A percentile compares a stretch with the other conserved stretches of the same genome.
These are phyloP conservation scores for Priceomyces carsonii DNA, from an alignment of 805 yeast genomes.

Conservation along the genomic window DNA sequence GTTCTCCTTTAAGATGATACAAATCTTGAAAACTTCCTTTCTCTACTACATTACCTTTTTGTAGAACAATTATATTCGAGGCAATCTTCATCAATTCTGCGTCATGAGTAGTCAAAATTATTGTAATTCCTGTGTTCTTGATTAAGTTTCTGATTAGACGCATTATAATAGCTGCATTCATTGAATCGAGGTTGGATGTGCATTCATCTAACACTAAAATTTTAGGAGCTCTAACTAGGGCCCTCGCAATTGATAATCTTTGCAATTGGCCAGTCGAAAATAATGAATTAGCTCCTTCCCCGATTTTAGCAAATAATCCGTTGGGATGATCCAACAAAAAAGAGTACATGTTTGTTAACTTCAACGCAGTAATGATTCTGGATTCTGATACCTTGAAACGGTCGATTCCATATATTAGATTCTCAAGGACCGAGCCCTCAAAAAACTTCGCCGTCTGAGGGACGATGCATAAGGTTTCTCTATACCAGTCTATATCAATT, in stretches of 20 bases:
- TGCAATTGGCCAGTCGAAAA: constrained; percentile 93
- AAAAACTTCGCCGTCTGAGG: constrained; percentile 74
- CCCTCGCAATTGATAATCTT: constrained; percentile 80
- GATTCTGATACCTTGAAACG: constrained; percentile 17
- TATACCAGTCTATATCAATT: constrained; percentile 47
- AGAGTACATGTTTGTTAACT: constrained; percentile 50
- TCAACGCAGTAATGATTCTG: constrained; percentile 41
- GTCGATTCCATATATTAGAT: constrained; percentile 61
- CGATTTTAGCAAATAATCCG: constrained; percentile 60
- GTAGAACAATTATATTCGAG: constrained; percentile 49
- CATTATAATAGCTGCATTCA: constrained; percentile 52
- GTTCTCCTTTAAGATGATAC: constrained; percentile 22
- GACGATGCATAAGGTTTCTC: constrained; percentile 64
- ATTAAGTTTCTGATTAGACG: constrained; percentile 44
- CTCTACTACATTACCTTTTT: constrained; percentile 50
- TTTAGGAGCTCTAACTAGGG: constrained; percentile 65
- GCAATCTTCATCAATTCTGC: constrained; percentile 62
- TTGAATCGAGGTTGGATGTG: constrained; percentile 81
- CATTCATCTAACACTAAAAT: constrained; percentile 83
- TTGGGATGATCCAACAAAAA: constrained; percentile 56
- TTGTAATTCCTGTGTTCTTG: constrained; percentile 29
- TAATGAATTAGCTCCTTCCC: constrained; percentile 36
- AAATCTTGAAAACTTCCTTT: constrained; percentile 39
- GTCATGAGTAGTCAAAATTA: constrained; percentile 74
- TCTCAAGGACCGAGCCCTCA: constrained; percentile 72